These are phyloP conservation scores for Globisporangium splendens DNA, from an alignment of 352 stramenopile genomes.

Conservation along the genomic window DNA sequence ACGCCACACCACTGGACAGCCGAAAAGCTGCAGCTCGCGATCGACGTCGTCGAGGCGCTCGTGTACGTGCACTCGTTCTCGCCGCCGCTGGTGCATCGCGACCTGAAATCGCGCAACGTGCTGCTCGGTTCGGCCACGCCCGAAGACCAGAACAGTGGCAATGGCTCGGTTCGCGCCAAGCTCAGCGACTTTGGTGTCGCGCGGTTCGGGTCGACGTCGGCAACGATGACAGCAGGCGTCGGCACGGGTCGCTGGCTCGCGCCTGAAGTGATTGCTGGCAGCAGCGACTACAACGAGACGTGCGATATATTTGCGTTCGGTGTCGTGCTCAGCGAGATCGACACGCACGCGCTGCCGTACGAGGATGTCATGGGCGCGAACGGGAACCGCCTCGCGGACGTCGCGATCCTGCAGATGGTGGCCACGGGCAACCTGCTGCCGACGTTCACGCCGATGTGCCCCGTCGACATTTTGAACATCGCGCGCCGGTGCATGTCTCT, in stretches of 20 bases:
- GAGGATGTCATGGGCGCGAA: slow-evolving; percentile 25
- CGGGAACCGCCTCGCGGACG: slow-evolving; percentile 32
- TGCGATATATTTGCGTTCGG: slow-evolving; percentile 53
- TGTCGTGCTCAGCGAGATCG: slow-evolving; percentile 52
- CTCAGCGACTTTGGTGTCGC: slow-evolving; percentile 49
- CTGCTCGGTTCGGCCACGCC: slow-evolving; percentile 18
- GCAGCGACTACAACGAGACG: slow-evolving; percentile 43
- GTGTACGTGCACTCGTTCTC: slow-evolving; percentile 69
- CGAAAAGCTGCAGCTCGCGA: slow-evolving; percentile 49
- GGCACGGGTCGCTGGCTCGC: slow-evolving; percentile 53
- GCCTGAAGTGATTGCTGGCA: slow-evolving; percentile 44
- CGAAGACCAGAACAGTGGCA: too few relatives aligned
- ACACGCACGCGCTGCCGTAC: slow-evolving; percentile 59
- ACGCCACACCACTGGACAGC: slow-evolving; percentile 29
- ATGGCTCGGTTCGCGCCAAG: slow-evolving; percentile 22
- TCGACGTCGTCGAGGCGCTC: slow-evolving; percentile 56
- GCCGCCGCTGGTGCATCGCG: slow-evolving; percentile 52
- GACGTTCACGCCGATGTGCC: slow-evolving; percentile 37
- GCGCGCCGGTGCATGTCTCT: slow-evolving; percentile 40
- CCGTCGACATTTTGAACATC: slow-evolving; percentile 30
- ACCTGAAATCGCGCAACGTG: slow-evolving; percentile 58
- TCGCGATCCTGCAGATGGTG: slow-evolving; percentile 53
- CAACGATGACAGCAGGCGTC: slow-evolving; percentile 50
- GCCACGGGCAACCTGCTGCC: slow-evolving; percentile 36
- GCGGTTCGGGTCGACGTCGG: slow-evolving; percentile 28